Evolutionary conservation across 2,329 filamentous ascomycete species (phyloP).

Genomic region (Scleromitrula shiraiana): DNA sequence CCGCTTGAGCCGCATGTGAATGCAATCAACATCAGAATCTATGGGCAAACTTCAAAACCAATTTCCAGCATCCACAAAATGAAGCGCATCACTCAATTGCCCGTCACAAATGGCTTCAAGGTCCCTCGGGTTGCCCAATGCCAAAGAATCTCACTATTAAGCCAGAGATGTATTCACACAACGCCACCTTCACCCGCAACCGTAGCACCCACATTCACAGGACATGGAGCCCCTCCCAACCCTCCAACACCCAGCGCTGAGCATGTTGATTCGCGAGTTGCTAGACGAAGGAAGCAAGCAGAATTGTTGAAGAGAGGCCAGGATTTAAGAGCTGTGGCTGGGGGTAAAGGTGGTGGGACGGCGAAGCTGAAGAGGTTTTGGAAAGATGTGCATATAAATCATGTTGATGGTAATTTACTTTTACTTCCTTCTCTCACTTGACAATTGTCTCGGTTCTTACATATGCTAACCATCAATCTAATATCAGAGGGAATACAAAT

Average conservation of each 20-base stretch:
- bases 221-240: conserved; percentile 51
- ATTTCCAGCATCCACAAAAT: too few species aligned
- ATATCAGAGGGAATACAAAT: conserved; percentile 40
- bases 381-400: conserved; percentile 69
- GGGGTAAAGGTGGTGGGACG: conserved; percentile 32
- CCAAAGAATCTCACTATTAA: conserved; percentile 5
- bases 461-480: conserved; percentile 8
- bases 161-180: conserved; percentile 22
- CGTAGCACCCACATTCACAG: conserved; percentile 37
- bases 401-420: conserved; percentile 50
- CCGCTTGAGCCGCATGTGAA: too few species aligned
- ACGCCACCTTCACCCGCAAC: conserved; percentile 23
- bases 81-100: conserved; percentile 26
- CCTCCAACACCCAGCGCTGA: conserved; percentile 40
- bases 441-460: background rate
- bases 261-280: conserved; percentile 35
- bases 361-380: conserved; percentile 69
- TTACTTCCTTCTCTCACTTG: background rate
- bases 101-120: conserved; percentile 8
- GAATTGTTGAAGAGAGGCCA: conserved; percentile 46
- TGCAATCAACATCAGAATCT: too few species aligned
- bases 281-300: conserved; percentile 45
- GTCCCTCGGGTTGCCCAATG: conserved; percentile 9
- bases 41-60: too few species aligned
- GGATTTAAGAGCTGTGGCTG: conserved; percentile 35